Percentiles rank a stretch among this genome's conserved stretches.
phyloP scores from a whole-genome alignment of 768 basidiomycete species.

The Leccinum sublutescens region DNA sequence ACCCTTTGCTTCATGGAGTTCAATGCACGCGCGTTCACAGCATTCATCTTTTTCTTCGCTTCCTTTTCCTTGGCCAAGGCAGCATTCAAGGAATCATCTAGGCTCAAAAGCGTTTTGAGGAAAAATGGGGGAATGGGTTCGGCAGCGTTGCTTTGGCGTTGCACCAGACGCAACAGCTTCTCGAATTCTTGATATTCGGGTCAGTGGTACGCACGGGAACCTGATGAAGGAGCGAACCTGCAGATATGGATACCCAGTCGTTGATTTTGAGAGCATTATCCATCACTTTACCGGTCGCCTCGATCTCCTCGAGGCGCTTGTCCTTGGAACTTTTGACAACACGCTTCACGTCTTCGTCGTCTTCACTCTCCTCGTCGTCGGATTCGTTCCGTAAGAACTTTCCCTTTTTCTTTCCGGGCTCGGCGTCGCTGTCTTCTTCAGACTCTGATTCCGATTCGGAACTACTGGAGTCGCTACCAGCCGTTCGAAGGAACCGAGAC shows the following conservation, averaged over 20 bases:
- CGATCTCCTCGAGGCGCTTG: slow-evolving; percentile 93
- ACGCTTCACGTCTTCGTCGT: slow-evolving; percentile 71
- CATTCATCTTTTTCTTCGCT: slow-evolving; percentile 94
- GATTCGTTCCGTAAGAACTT: slow-evolving; percentile 45
- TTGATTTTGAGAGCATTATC: slow-evolving; percentile 95
- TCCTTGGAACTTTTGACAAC: slow-evolving; percentile 84
- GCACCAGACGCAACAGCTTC: slow-evolving; percentile 88
- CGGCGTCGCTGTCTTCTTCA: slow-evolving; percentile 57
- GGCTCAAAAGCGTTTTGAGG: slow-evolving; percentile 66
- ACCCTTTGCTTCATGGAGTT: slow-evolving; percentile 99
- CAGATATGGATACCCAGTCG: slow-evolving; percentile 92
- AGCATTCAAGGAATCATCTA: slow-evolving; percentile 73
- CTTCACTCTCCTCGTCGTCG: slow-evolving; percentile 51
- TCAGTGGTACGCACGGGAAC: slow-evolving; percentile 5
- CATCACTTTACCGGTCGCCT: slow-evolving; percentile 84
- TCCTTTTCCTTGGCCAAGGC: slow-evolving; percentile 86
- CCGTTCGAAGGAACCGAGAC: slow-evolving; percentile 74
- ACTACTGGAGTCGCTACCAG: slow-evolving; percentile 53
- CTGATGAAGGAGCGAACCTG: slow-evolving; percentile 50
- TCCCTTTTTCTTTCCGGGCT: slow-evolving; percentile 38
- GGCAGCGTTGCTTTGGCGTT: slow-evolving; percentile 79
- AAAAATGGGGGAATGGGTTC: slow-evolving; percentile 88
- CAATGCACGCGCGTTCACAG: slow-evolving; percentile 87
- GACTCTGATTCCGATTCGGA: slow-evolving; percentile 54
- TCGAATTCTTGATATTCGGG: slow-evolving; percentile 76